Evolutionary conservation across 768 basidiomycete genomes (phyloP).

Genomic region (Boletus edulis): DNA sequence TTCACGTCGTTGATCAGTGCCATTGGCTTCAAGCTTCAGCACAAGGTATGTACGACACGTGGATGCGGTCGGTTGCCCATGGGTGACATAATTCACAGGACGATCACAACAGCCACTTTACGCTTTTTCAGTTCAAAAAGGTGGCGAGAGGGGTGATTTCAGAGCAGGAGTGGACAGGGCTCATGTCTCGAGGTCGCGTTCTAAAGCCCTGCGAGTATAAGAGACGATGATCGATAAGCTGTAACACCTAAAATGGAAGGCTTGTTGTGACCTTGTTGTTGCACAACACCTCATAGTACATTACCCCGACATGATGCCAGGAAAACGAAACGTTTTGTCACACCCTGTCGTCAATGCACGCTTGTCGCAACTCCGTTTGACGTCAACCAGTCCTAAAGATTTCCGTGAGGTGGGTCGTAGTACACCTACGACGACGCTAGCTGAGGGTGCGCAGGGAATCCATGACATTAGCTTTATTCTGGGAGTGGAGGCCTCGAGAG

Average conservation of each 20-base stretch:
- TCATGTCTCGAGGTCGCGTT: constrained; percentile 51
- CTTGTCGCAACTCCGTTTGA: constrained; percentile 65
- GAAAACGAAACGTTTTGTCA: constrained; percentile 50
- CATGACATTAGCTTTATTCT: constrained; percentile 72
- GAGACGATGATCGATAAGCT: constrained; percentile 46
- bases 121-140: constrained; percentile 79
- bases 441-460: constrained; percentile 54
- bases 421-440: background rate
- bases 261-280: background rate
- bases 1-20: constrained; percentile 63
- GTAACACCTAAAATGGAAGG: background rate
- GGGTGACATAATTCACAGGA: constrained; percentile 47
- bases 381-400: constrained; percentile 62
- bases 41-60: constrained; percentile 51
- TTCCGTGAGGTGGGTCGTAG: constrained; percentile 66
- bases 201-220: constrained; percentile 95
- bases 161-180: constrained; percentile 57
- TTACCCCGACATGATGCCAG: constrained; percentile 21
- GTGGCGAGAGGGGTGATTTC: constrained; percentile 42
- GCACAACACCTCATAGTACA: background rate
- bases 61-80: background rate
- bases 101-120: constrained; percentile 80
- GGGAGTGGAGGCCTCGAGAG: constrained; percentile 79
- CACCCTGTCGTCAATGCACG: constrained; percentile 76
- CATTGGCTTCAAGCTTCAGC: constrained; percentile 70